These are phyloP conservation scores for Millerozyma acaciae DNA, from an alignment of 805 yeast genomes.

Conservation along the genomic window DNA sequence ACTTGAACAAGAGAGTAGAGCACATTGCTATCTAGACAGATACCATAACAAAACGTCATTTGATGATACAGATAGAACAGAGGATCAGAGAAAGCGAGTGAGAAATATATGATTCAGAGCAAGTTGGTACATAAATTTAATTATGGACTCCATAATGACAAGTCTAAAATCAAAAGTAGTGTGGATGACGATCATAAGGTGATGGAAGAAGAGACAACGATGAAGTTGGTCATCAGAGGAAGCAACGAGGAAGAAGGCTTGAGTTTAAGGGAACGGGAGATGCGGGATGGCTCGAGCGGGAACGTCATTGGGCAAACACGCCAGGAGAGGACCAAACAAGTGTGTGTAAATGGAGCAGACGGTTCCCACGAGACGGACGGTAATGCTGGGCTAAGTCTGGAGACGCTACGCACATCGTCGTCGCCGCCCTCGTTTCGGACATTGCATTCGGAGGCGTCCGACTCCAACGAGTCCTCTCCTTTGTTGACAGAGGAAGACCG, in stretches of 20 bases:
- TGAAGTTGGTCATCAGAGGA: too few species aligned
- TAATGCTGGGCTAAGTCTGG: constrained; percentile 3
- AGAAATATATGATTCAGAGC: not conserved
- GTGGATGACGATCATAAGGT: too few species aligned
- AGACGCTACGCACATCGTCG: constrained; percentile 20
- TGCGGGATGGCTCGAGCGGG: not conserved
- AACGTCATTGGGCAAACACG: not conserved
- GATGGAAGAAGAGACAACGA: too few species aligned
- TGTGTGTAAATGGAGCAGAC: too few species aligned
- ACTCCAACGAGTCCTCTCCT: constrained; percentile 22
- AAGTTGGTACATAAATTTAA: not conserved
- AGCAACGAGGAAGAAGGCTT: too few species aligned
- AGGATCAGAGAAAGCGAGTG: constrained; percentile 1
- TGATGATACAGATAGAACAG: not conserved
- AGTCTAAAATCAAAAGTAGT: not conserved
- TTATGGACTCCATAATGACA: not conserved
- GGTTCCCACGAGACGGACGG: not conserved
- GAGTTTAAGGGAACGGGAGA: not conserved
- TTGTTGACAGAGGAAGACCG: constrained; percentile 16
- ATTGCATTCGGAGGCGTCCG: constrained; percentile 21
- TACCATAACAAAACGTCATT: too few species aligned
- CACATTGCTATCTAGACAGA: too few species aligned
- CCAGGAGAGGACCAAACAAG: not conserved
- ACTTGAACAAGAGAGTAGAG: too few species aligned
- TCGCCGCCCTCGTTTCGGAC: constrained; percentile 24